A percentile compares a stretch with the other conserved stretches of the same genome.
Evolutionary conservation across 257 asterid genomes (phyloP).

Genomic region (Solanum megistacrolobum): DNA sequence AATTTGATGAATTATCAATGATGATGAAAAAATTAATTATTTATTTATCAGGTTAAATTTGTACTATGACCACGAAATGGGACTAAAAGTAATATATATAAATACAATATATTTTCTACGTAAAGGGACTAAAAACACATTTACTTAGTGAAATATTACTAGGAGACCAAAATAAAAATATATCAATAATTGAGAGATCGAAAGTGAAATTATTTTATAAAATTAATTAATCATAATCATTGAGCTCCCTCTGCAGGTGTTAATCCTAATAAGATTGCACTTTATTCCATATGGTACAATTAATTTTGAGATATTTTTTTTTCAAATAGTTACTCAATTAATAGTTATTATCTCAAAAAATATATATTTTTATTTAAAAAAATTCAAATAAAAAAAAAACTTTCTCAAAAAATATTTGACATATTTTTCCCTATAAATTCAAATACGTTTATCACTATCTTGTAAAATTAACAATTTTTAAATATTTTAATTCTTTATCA

Average conservation of each 20-base stretch:
- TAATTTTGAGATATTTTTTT: neutral
- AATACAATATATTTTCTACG: neutral
- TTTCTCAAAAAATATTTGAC: too few species aligned
- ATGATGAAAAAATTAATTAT: neutral
- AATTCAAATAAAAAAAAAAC: too few species aligned
- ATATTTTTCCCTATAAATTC: too few species aligned
- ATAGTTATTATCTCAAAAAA: too few species aligned
- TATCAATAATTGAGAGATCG: neutral
- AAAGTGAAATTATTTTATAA: neutral
- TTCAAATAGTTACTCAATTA: too few species aligned
- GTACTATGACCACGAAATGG: neutral
- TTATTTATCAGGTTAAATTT: neutral
- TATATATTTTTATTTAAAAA: rapidly evolving
- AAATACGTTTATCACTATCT: neutral
- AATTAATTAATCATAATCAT: neutral
- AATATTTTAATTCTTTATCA: neutral
- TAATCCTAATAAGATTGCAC: neutral
- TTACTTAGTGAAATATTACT: neutral
- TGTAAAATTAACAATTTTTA: neutral
- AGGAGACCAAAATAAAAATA: neutral
- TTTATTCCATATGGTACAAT: neutral
- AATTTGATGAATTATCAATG: neutral
- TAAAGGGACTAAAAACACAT: neutral
- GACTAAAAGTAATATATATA: neutral
- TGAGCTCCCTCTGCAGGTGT: neutral